A percentile compares a stretch with the other conserved stretches of the same genome.
Conservation (phyloP, 139 green algal species). For the Chlamydomonas incerta region DNA sequence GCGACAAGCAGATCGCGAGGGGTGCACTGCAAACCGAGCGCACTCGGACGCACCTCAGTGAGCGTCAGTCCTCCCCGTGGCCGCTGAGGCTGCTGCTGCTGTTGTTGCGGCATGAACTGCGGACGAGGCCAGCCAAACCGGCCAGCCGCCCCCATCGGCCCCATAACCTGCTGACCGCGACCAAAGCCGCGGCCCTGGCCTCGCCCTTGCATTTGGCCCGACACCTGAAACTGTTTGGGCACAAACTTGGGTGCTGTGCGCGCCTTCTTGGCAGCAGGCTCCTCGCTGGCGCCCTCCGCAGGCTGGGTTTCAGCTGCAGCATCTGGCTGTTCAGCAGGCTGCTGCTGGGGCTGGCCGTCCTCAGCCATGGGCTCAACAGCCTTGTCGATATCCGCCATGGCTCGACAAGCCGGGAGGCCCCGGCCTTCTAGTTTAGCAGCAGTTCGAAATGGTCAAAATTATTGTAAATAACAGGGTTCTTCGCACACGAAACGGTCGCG, state of each 20-base stretch:
- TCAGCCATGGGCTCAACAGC: not conserved
- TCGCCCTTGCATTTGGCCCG: not conserved
- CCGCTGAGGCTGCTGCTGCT: not conserved
- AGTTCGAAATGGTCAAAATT: no score
- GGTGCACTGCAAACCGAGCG: not conserved
- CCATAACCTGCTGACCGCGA: no score
- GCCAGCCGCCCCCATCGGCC: no score
- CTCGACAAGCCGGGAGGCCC: not conserved
- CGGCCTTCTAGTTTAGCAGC: no score
- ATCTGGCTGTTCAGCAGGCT: not conserved
- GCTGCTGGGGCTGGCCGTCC: not conserved
- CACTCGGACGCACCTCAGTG: constrained; percentile 16
- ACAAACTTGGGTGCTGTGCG: constrained; percentile 30
- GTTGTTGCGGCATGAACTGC: not conserved
- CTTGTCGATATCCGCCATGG: no score
- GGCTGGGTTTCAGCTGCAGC: not conserved
- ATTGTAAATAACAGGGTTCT: no score
- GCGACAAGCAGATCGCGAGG: not conserved
- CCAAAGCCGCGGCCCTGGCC: not conserved
- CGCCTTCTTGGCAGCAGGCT: constrained; percentile 18
- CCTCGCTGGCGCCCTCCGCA: not conserved
- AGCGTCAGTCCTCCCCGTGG: constrained; percentile 21
- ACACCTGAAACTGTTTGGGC: constrained; percentile 8
- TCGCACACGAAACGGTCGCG: no score
- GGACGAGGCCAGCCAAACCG: not conserved